phyloP scores from a whole-genome alignment of 2,329 filamentous ascomycete genomes.

The Colletotrichum endophyticum region DNA sequence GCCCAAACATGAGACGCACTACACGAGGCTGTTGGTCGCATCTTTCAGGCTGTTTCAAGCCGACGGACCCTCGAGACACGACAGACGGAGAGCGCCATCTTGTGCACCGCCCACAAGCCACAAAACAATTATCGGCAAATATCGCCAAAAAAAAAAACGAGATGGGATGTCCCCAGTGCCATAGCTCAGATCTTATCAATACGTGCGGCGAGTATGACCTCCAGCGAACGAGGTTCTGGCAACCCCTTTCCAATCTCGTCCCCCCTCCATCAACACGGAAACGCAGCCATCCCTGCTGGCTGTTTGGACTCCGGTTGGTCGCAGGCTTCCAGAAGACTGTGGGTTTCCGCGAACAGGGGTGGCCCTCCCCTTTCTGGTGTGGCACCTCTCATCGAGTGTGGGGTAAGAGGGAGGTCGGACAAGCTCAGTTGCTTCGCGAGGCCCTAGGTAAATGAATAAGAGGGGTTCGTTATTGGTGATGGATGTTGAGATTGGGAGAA shows the following conservation, averaged over 20 bases:
- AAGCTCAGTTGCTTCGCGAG: neutral
- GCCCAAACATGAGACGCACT: neutral
- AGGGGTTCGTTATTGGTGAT: neutral
- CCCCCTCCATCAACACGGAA: neutral
- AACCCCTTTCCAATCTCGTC: conserved; percentile 10
- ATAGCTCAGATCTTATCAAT: conserved; percentile 15
- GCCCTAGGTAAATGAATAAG: conserved; percentile 3
- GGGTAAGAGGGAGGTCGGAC: conserved; percentile 1
- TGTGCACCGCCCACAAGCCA: neutral
- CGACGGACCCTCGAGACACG: neutral
- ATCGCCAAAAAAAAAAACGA: neutral
- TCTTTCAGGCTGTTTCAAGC: neutral
- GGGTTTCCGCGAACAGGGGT: neutral
- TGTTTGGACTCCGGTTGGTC: conserved; percentile 3
- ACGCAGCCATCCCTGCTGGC: neutral
- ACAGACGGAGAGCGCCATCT: neutral
- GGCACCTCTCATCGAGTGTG: neutral
- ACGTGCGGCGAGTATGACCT: neutral
- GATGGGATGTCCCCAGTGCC: neutral
- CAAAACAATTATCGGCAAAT: conserved; percentile 1
- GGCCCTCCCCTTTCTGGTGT: neutral
- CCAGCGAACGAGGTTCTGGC: neutral
- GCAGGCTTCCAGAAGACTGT: conserved; percentile 15
- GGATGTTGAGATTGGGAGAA: neutral
- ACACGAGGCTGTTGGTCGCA: neutral